phyloP scores from a whole-genome alignment of 441 rosid genomes.

The Mallotus repandus region DNA sequence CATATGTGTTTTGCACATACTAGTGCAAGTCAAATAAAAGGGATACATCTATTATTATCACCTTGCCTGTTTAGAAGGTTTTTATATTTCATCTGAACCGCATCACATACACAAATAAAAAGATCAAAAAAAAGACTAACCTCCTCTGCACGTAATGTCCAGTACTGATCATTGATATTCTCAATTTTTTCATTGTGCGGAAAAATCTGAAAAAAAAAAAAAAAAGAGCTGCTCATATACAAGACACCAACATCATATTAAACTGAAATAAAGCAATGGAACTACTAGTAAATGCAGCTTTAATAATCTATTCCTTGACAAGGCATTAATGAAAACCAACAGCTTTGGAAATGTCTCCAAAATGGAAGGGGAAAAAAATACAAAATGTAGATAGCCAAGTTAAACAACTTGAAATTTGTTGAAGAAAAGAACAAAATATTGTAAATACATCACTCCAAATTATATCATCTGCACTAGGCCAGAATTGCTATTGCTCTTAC shows the following conservation, averaged over 20 bases:
- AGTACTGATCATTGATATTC: conserved; percentile 97
- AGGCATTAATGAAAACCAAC: too few relatives aligned
- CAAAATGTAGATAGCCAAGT: too few relatives aligned
- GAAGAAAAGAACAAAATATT: too few relatives aligned
- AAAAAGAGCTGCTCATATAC: conserved; percentile 6
- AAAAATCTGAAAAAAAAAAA: conserved; percentile 64
- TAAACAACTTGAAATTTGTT: too few relatives aligned
- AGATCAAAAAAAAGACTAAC: conserved; percentile 28
- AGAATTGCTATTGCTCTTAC: too few relatives aligned
- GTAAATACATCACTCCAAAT: too few relatives aligned
- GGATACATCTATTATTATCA: not conserved
- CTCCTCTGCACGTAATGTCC: conserved; percentile 99
- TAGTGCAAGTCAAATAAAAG: not conserved
- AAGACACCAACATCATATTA: not conserved
- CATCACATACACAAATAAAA: not conserved
- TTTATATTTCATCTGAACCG: not conserved
- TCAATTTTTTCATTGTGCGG: conserved; percentile 79
- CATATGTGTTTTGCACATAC: not conserved
- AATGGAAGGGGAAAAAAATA: too few relatives aligned
- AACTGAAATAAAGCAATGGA: too few relatives aligned
- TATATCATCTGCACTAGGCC: too few relatives aligned
- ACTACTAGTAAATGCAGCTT: too few relatives aligned
- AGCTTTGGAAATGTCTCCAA: too few relatives aligned
- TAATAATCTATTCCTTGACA: too few relatives aligned
- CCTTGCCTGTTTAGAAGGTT: not conserved